phyloP scores from a whole-genome alignment of 2,329 filamentous ascomycete genomes.

The Penicillium sp. region DNA sequence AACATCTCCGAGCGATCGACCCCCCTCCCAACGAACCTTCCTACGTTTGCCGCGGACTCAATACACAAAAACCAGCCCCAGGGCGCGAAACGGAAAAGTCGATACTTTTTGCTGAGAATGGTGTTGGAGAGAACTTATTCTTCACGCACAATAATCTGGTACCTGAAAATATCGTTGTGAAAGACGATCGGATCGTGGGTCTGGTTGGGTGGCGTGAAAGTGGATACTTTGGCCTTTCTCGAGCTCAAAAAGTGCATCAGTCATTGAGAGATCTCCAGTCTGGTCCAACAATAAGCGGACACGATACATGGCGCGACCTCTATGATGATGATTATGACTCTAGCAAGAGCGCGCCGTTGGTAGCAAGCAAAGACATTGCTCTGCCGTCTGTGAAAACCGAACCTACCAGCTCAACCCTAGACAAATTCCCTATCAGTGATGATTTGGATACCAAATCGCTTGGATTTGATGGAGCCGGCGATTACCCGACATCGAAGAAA shows the following conservation, averaged over 20 bases:
- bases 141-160: conserved; percentile 45
- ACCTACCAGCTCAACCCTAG: conserved; percentile 32
- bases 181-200: conserved; percentile 42
- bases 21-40: conserved; percentile 33
- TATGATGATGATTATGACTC: conserved; percentile 34
- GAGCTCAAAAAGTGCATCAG: conserved; percentile 39
- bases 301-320: conserved; percentile 40
- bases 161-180: conserved; percentile 43
- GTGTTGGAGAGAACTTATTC: conserved; percentile 30
- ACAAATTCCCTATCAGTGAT: conserved; percentile 33
- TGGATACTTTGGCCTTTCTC: conserved; percentile 44
- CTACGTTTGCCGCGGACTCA: conserved; percentile 40
- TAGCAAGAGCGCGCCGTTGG: conserved; percentile 12
- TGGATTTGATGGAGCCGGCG: conserved; percentile 32
- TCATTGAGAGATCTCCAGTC: conserved; percentile 33
- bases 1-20: conserved; percentile 33
- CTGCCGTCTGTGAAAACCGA: conserved; percentile 42
- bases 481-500: conserved; percentile 45
- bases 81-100: conserved; percentile 32
- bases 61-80: conserved; percentile 31
- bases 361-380: conserved; percentile 22
- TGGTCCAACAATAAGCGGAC: conserved; percentile 14
- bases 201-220: conserved; percentile 45
- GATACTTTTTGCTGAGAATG: conserved; percentile 38
- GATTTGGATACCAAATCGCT: conserved; percentile 32